These are phyloP conservation scores for Trametes pubescens DNA, from an alignment of 1,284 basidiomycete species.

Conservation along the genomic window DNA sequence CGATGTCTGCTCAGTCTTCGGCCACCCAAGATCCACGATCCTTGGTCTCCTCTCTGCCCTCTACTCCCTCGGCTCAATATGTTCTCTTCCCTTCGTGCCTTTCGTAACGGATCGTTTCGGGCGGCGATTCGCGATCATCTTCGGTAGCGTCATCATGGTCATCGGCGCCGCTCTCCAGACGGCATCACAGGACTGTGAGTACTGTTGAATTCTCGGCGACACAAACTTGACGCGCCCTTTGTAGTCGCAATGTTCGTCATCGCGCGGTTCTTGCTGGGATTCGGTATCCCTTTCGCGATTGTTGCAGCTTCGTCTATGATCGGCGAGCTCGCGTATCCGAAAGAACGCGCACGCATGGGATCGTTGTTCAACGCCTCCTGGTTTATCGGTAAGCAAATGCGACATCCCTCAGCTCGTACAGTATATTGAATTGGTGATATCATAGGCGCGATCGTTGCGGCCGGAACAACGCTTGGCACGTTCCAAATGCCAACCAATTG, in stretches of 20 bases:
- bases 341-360: slow-evolving; percentile 57
- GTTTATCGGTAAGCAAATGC: slow-evolving; percentile 52
- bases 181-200: slow-evolving; percentile 65
- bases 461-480: slow-evolving; percentile 59
- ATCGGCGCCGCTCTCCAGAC: slow-evolving; percentile 72
- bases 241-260: slow-evolving; percentile 63
- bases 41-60: slow-evolving; percentile 61
- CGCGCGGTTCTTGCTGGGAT: slow-evolving; percentile 59
- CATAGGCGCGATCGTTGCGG: slow-evolving; percentile 39
- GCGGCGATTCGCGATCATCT: slow-evolving; percentile 62
- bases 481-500: slow-evolving; percentile 59
- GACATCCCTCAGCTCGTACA: neutral
- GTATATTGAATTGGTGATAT: neutral
- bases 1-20: slow-evolving; percentile 48
- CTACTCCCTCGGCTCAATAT: slow-evolving; percentile 63
- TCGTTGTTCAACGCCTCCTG: slow-evolving; percentile 63
- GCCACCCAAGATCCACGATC: slow-evolving; percentile 56
- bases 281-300: slow-evolving; percentile 61
- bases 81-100: slow-evolving; percentile 68
- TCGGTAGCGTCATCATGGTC: slow-evolving; percentile 70
- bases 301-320: slow-evolving; percentile 59
- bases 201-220: neutral
- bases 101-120: slow-evolving; percentile 71
- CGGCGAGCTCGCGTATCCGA: slow-evolving; percentile 61
- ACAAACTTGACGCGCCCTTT: neutral